Conservation (phyloP, 805 yeast species). For the Candida sithepensis region DNA sequence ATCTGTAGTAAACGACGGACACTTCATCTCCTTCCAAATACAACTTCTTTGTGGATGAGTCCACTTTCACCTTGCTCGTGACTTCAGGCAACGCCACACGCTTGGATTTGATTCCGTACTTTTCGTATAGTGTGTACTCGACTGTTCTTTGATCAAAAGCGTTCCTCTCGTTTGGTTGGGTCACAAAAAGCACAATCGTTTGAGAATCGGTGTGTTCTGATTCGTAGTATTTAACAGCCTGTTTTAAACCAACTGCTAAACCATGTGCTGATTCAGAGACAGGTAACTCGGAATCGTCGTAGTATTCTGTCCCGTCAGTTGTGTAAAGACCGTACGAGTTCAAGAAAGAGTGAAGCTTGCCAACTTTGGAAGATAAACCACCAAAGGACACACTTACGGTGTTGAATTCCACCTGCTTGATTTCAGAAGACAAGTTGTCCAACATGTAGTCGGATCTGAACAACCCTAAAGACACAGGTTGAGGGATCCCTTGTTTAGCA, state of each 20-base stretch:
- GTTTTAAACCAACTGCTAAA: slow-evolving; percentile 66
- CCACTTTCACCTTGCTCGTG: slow-evolving; percentile 37
- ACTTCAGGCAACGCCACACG: slow-evolving; percentile 69
- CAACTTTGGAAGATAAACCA: slow-evolving; percentile 78
- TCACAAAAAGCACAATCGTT: slow-evolving; percentile 68
- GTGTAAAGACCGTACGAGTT: slow-evolving; percentile 56
- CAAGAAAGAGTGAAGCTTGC: slow-evolving; percentile 66
- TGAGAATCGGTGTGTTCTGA: slow-evolving; percentile 24
- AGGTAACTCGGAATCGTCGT: slow-evolving; percentile 48
- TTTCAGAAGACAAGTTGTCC: slow-evolving; percentile 44
- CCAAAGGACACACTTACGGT: slow-evolving; percentile 96
- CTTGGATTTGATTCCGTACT: slow-evolving; percentile 54
- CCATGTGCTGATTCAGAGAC: slow-evolving; percentile 59
- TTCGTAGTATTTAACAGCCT: slow-evolving; percentile 59
- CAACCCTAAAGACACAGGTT: slow-evolving; percentile 72
- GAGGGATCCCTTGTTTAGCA: slow-evolving; percentile 46
- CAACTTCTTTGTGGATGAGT: slow-evolving; percentile 47
- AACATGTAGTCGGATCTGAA: slow-evolving; percentile 90
- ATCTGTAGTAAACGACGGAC: slow-evolving; percentile 84
- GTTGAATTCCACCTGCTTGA: slow-evolving; percentile 95
- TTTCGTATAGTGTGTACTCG: slow-evolving; percentile 62
- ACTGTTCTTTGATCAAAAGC: slow-evolving; percentile 86
- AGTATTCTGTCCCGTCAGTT: slow-evolving; percentile 35
- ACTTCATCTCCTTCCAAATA: slow-evolving; percentile 62
- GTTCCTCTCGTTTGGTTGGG: slow-evolving; percentile 83